Base-by-base conservation (phyloP, 106 monocot species). In the Phalaenopsis equestris region DNA sequence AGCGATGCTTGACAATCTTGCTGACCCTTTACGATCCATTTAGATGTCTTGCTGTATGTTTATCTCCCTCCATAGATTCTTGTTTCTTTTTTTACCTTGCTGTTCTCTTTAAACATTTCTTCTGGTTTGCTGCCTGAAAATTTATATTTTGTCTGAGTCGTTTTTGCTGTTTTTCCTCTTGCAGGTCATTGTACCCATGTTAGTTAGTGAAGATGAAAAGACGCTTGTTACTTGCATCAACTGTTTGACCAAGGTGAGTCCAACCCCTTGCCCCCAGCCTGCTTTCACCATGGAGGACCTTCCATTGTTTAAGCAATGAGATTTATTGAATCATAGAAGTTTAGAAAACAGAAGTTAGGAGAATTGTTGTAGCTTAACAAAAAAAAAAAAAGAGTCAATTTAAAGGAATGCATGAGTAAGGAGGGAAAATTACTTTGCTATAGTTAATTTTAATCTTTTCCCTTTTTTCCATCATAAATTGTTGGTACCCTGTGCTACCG, bases 201-300 rank as follows among this genome's bases (percentile, higher is more conserved):
- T 99, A 78, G 92, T 91, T 79, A 89, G 82, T 81, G 94, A 99
- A 67, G 99, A 99, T 86, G 99, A 99, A 75, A 99, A 94, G 84
- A 95, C 87, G 14, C 87, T 99, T 78, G 94, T 93, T 79, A 88
- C 86, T 56, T 99, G 94, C 83, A 88, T 99, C 83, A 99, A 99
- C 83, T 94, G 93, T 87, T 90, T 99, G 80, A 95, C 91, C 58
- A 99, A 99, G 99, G 99, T 99, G 80, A 36, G 43, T 6, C 43
- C 6, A 45, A 45, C 43, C 18, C 83, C 39, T 64, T 73, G 6
- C 37, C 72, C 72, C 52, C 72, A 38, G 19, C 7, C 55, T 3
- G 30, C 74, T n/a, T 56, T 57, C 57, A 45, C 5, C 3, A 45
- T 45, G 3, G 43, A 45, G 6, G 43, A 0, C 43, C 43, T 45